These are phyloP conservation scores for Diaporthe batatas DNA, from an alignment of 2,329 filamentous ascomycete genomes.

Conservation along the genomic window DNA sequence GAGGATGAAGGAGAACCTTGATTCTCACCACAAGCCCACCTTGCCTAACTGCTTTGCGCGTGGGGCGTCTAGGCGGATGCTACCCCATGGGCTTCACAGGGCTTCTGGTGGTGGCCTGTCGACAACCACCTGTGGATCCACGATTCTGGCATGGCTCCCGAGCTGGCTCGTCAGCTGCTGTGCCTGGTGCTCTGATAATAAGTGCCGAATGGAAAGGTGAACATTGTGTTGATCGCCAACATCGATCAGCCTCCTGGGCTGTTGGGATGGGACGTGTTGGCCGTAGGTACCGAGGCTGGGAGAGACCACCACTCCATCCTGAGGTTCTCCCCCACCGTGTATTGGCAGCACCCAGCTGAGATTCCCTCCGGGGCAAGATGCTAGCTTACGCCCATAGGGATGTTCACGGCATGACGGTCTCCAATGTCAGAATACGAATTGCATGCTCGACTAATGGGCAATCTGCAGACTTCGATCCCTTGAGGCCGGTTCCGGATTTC, in stretches of 20 bases:
- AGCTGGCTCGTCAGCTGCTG: conserved; percentile 14
- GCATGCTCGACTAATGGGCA: conserved; percentile 16
- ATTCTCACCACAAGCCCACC: conserved; percentile 28
- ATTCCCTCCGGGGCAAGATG: not conserved
- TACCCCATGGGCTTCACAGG: conserved; percentile 12
- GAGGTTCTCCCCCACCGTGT: not conserved
- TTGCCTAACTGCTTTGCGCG: conserved; percentile 35
- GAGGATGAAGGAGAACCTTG: conserved; percentile 36
- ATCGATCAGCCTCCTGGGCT: not conserved
- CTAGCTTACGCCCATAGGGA: not conserved
- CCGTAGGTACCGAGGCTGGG: conserved; percentile 8
- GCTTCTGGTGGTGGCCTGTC: conserved; percentile 27
- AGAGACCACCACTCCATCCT: not conserved
- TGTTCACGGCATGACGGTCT: not conserved
- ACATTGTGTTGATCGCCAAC: conserved; percentile 12
- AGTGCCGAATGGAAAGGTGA: not conserved
- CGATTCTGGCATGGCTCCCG: conserved; percentile 29
- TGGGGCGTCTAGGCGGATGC: conserved; percentile 32
- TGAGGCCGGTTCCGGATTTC: conserved; percentile 34
- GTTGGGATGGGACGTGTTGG: conserved; percentile 19
- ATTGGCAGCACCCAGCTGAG: conserved; percentile 10
- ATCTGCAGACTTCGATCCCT: conserved; percentile 24
- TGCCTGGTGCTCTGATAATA: not conserved
- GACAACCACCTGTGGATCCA: conserved; percentile 27
- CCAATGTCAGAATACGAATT: conserved; percentile 34